Evolutionary conservation across 495 filamentous ascomycete species (phyloP), one percentile per base, ranked within the genome.

Genomic region (Umbilicaria muhlenbergii): DNA sequence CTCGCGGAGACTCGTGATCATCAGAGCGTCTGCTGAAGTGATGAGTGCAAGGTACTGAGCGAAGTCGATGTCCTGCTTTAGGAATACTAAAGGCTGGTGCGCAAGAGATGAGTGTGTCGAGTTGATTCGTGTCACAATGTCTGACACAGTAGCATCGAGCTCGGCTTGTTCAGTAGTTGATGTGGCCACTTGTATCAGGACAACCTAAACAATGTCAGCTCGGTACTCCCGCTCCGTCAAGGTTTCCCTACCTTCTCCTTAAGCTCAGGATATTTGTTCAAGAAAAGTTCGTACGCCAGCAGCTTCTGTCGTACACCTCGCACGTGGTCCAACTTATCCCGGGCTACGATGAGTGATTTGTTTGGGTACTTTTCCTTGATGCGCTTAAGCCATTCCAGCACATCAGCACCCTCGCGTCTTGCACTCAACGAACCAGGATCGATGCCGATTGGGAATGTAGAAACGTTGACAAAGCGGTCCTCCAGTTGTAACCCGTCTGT

Each of bases 101-200:
- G 84, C 80, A 19, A 95, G 70, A 24, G 83, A 92, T 1, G 87
- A 83, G 66, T 86, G 83, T 2, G 74, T 71, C 7, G 85, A 86
- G 56, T 95, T 92, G 51, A 95, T 88, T 28, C 88, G 75, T 39
- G 85, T 92, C 38, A 91, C 84, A 55, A 95, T 94, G 48, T 93
- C 86, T 7, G 82, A 84, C 12, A 94, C 81, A 2, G 81, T 85
- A 6, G 81, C 81, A 48, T 89, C 82, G 11, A 93, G 74, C 53
- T 92, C 86, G 24, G 76, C 73, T 58, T 89, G 80, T 56, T 93
- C 85, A 28, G 81, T 84, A 0, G 83, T 83, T 7, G 86, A 92
- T 3, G 87, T 80, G 5, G 87, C 87, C 37, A 95, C 88, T 62
- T 94, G 88, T 48, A 95, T 87, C 43, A 95, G 66, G 11, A 94